Evolutionary conservation across 2,329 filamentous ascomycete genomes (phyloP), one percentile per base, ranked within the genome.

Genomic region (Clonostachys chloroleuca): DNA sequence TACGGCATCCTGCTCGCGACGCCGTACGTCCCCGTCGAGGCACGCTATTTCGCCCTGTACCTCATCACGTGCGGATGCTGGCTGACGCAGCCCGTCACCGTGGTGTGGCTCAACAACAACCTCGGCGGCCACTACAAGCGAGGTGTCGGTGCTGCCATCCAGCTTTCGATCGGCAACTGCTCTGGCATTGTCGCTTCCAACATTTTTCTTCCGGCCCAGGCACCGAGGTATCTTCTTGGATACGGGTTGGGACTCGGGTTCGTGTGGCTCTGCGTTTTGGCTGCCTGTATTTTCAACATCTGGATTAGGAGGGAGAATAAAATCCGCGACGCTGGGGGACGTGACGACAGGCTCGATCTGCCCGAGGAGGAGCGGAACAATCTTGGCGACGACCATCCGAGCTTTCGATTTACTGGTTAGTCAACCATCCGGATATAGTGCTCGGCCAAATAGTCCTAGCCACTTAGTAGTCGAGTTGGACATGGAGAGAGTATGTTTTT

Each of bases 101-200:
- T 83, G 24, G 74, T 69, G 7, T 84, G 80, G 79, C 63, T 83
- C 10, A 55, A 69, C 48, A 81, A 83, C 56, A 78, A 78, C 52
- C 68, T 81, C 52, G 71, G 68, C 1, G 78, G 78, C 2, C 77
- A 80, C 56, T 81, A 79, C 59, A 83, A 83, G 63, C 70, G 77
- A 16, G 67, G 70, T 1, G 68, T 83, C 30, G 69, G 71, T 6
- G 68, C 75, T 17, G 78, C 77, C 14, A 67, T 80, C 51, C 73
- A 73, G 64, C 52, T 60, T 43, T 56, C 71, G 49, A 65, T 78
- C 6, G 77, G 77, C 12, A 80, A 80, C 56, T 51, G 70, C 8
- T 72, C 67, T 0, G 76, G 75, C 5, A 72, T 79, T 43, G 63
- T 80, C 12, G 72, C 72, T 1, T 69, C 66, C 40, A 79, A 80